Percentiles rank a stretch among this genome's conserved stretches.
Evolutionary conservation across 768 basidiomycete genomes (phyloP).

Genomic region (Hygrophoropsis aurantiaca): DNA sequence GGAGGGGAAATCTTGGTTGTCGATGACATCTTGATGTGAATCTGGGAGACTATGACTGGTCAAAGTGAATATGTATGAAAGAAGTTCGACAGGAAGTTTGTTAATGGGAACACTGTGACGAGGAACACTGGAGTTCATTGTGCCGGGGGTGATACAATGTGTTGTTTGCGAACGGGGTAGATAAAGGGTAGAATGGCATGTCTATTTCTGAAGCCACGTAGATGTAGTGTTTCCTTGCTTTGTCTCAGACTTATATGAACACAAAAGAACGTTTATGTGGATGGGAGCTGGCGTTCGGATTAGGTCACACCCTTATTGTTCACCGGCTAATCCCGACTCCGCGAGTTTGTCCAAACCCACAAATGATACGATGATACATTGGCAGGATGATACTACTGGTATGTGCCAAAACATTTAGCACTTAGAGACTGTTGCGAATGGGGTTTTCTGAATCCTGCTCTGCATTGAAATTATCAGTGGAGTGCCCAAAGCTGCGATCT

Average conservation of each 20-base stretch:
- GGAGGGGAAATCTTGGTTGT: slow-evolving; percentile 24
- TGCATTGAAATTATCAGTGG: too few relatives aligned
- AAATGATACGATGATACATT: neutral
- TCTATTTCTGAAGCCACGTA: neutral
- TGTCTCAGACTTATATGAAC: slow-evolving; percentile 1
- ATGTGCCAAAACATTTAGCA: too few relatives aligned
- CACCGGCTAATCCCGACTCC: neutral
- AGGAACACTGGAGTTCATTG: neutral
- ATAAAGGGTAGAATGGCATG: neutral
- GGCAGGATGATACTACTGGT: neutral
- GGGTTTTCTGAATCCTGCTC: too few relatives aligned
- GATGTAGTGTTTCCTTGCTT: slow-evolving; percentile 6
- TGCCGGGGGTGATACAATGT: neutral
- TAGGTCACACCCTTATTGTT: slow-evolving; percentile 1
- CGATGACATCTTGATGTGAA: slow-evolving; percentile 15
- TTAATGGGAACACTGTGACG: slow-evolving; percentile 28
- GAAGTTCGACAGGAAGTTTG: slow-evolving; percentile 54
- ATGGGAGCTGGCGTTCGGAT: slow-evolving; percentile 1
- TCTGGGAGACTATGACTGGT: slow-evolving; percentile 34
- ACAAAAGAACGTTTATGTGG: slow-evolving; percentile 7
- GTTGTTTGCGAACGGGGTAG: neutral
- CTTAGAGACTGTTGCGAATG: too few relatives aligned
- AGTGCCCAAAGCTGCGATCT: too few relatives aligned
- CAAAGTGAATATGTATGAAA: slow-evolving; percentile 55
- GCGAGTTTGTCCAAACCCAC: neutral